Evolutionary conservation across 176 grass and related monocot species (phyloP), one percentile per base, ranked within the genome.

Genomic region (Rhynchospora pubera): DNA sequence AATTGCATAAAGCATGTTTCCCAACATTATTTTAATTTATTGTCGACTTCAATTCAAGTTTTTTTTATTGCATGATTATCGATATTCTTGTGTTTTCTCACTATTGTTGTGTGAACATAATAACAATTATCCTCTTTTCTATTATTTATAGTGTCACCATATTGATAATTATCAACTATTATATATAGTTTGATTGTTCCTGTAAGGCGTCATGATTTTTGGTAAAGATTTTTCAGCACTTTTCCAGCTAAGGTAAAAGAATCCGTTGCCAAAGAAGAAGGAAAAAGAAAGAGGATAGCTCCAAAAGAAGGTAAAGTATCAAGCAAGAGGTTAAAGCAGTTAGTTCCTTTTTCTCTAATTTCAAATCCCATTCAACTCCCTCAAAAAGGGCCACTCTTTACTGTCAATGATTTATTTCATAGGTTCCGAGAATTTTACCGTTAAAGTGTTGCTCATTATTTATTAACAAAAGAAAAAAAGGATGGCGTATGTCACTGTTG

Each of bases 241-340:
- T 84, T 24, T 57, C 57, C 51, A 22, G 69, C 78, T 70, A 30
- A 24, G 9, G 34, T 15, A 52, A 85, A 81, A 82, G 45, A 9
- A 71, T 61, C 81, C 24, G 61, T 57, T 30, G n/a, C 66, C 24
- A 28, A 2, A 55, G 84, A 85, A 67, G 82, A 73, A 70, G 63
- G 34, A 82, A 70, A 65, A 44, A 21, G 23, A 61, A 61, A 50
- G 42, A n/a, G 65, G 24, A 65, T 85, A 77, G 61, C 89, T 71
- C 89, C 26, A 69, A 85, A 91, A 78, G 79, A 89, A 89, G 89
- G 79, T 18, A 94, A 94, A 91, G 91, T 19, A 91, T 89, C 82
- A 51, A 10, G 9, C 0, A 42, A 34, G 66, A 50, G 59, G 23
- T 24, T 58, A 82, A 66, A 82, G 59, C 46, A 50, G 60, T 50